Evolutionary conservation across 2,329 filamentous ascomycete species (phyloP).

Genomic region (Arachnomyces sp.): DNA sequence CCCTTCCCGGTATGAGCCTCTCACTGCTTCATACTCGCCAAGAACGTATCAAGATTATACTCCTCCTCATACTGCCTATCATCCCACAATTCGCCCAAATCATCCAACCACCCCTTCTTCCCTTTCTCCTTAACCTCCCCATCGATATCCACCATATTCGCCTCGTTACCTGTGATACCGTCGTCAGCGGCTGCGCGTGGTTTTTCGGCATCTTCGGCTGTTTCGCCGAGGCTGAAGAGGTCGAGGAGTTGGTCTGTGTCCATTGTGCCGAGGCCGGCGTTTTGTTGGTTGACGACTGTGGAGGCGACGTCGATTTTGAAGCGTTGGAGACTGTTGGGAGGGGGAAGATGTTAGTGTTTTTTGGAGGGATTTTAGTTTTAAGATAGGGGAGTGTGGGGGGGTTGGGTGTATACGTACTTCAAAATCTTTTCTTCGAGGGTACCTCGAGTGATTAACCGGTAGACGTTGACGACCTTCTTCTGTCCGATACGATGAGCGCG

Average conservation of each 20-base stretch:
- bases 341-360: slow-evolving; percentile 5
- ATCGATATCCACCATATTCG: slow-evolving; percentile 84
- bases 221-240: slow-evolving; percentile 83
- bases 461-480: slow-evolving; percentile 99
- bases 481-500: slow-evolving; percentile 95
- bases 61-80: slow-evolving; percentile 97
- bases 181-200: slow-evolving; percentile 55
- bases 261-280: slow-evolving; percentile 89
- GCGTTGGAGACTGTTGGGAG: slow-evolving; percentile 64
- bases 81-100: slow-evolving; percentile 93
- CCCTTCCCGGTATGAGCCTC: no score
- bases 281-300: slow-evolving; percentile 98
- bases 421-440: slow-evolving; percentile 98
- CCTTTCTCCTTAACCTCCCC: slow-evolving; percentile 89
- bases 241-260: slow-evolving; percentile 97
- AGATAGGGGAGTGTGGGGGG: not conserved
- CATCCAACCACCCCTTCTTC: slow-evolving; percentile 93
- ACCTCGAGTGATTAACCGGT: slow-evolving; percentile 88
- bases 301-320: slow-evolving; percentile 99
- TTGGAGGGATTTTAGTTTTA: slow-evolving; percentile 9
- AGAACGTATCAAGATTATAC: slow-evolving; percentile 89
- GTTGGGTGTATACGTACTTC: slow-evolving; percentile 44
- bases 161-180: slow-evolving; percentile 45
- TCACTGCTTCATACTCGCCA: slow-evolving; percentile 73
- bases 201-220: slow-evolving; percentile 47